Percentiles rank a stretch among this genome's conserved stretches.
Evolutionary conservation across 164 flowering plant species (phyloP).

Genomic region (Kingdonia uniflora): DNA sequence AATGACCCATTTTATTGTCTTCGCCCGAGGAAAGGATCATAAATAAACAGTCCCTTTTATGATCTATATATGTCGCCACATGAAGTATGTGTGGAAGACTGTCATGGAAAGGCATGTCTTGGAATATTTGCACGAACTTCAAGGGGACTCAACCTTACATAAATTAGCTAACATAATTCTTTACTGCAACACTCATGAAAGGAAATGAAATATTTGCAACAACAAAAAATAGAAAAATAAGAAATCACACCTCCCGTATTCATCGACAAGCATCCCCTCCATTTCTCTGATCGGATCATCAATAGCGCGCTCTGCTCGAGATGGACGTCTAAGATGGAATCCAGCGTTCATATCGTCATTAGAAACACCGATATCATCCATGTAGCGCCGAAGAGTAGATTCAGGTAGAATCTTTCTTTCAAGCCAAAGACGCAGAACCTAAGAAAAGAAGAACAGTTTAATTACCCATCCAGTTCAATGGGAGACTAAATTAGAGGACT

Average conservation of each 20-base stretch:
- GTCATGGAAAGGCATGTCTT: too few relatives aligned
- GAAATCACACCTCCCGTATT: slow-evolving; percentile 81
- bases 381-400: slow-evolving; percentile 56
- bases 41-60: too few relatives aligned
- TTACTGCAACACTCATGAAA: too few relatives aligned
- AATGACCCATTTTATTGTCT: too few relatives aligned
- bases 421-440: slow-evolving; percentile 95
- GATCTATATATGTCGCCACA: too few relatives aligned
- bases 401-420: slow-evolving; percentile 95
- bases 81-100: too few relatives aligned
- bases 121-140: too few relatives aligned
- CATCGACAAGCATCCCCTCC: slow-evolving; percentile 99
- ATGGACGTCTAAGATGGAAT: slow-evolving; percentile 61
- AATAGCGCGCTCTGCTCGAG: slow-evolving; percentile 80
- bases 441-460: slow-evolving; percentile 6
- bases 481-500: not conserved
- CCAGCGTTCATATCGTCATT: slow-evolving; percentile 57
- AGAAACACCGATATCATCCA: slow-evolving; percentile 79
- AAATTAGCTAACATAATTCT: too few relatives aligned
- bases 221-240: not conserved
- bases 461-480: not conserved
- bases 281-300: slow-evolving; percentile 99
- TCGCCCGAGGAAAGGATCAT: too few relatives aligned
- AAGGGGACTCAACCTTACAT: too few relatives aligned
- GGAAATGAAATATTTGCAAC: not conserved